These are phyloP conservation scores for Hanseniaspora pseudoguilliermondii DNA, from an alignment of 805 yeast species.

Conservation along the genomic window DNA sequence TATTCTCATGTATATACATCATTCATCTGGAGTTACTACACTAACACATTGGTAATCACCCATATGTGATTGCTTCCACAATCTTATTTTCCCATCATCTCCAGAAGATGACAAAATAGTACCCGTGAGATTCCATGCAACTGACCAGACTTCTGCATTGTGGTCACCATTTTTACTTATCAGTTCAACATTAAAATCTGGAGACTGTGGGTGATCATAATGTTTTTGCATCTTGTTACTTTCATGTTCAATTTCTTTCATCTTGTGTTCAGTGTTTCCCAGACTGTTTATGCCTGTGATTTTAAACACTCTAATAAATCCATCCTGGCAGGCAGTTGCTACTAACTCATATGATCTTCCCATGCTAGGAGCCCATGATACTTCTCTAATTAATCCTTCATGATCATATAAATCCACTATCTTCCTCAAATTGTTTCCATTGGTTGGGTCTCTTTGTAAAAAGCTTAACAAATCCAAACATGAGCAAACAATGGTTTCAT, in stretches of 20 bases:
- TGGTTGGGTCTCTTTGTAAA: constrained; percentile 37
- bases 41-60: constrained; percentile 88
- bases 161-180: constrained; percentile 64
- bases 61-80: constrained; percentile 82
- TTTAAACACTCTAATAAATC: constrained; percentile 74
- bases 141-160: constrained; percentile 88
- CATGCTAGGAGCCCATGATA: constrained; percentile 94
- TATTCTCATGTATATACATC: not conserved
- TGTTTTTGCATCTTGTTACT: constrained; percentile 10
- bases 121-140: constrained; percentile 89
- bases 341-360: constrained; percentile 77
- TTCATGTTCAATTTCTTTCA: constrained; percentile 12
- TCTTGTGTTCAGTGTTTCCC: not conserved
- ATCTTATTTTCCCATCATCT: constrained; percentile 80
- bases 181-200: constrained; percentile 37
- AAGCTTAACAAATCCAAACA: constrained; percentile 80
- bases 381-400: constrained; percentile 71
- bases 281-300: constrained; percentile 23
- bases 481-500: constrained; percentile 70
- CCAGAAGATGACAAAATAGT: constrained; percentile 88
- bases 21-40: constrained; percentile 51
- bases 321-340: constrained; percentile 95
- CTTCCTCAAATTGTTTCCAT: constrained; percentile 39
- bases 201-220: constrained; percentile 1
- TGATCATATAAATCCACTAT: constrained; percentile 70